Conservation (phyloP, 495 filamentous ascomycete genomes). For the Tuber umbilicatum region DNA sequence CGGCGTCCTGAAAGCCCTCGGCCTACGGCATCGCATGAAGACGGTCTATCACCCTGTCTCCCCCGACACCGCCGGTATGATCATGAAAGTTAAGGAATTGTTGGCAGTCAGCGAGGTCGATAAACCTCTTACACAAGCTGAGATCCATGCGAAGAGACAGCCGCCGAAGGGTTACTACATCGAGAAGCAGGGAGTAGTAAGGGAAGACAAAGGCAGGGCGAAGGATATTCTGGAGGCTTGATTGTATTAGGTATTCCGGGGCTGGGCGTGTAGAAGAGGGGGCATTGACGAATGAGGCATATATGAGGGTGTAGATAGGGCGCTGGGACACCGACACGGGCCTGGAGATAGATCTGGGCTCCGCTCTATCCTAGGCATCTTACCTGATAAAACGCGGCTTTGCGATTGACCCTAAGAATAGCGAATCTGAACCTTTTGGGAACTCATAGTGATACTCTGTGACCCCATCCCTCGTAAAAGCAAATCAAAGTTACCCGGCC, state of each 20-base stretch:
- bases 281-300: not conserved
- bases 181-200: constrained; percentile 49
- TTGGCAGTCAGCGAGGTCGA: constrained; percentile 82
- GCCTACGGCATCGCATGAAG: constrained; percentile 75
- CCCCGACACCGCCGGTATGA: constrained; percentile 79
- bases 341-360: not conserved
- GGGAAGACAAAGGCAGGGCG: not conserved
- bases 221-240: not conserved
- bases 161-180: constrained; percentile 81
- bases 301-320: not conserved
- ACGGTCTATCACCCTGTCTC: constrained; percentile 90
- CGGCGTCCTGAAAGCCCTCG: constrained; percentile 81
- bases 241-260: not conserved
- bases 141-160: constrained; percentile 66
- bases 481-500: not conserved
- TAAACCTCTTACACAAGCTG: constrained; percentile 57
- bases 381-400: not conserved
- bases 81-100: constrained; percentile 96
- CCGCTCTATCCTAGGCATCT: not conserved
- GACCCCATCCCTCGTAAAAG: not conserved
- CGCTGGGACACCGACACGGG: not conserved
- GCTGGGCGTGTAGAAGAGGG: not conserved
- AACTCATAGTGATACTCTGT: not conserved
- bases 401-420: not conserved
- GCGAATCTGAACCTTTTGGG: not conserved